These are phyloP conservation scores for Mucor racemosus DNA, from an alignment of 371 early-diverging fungal genomes.

Conservation along the genomic window DNA sequence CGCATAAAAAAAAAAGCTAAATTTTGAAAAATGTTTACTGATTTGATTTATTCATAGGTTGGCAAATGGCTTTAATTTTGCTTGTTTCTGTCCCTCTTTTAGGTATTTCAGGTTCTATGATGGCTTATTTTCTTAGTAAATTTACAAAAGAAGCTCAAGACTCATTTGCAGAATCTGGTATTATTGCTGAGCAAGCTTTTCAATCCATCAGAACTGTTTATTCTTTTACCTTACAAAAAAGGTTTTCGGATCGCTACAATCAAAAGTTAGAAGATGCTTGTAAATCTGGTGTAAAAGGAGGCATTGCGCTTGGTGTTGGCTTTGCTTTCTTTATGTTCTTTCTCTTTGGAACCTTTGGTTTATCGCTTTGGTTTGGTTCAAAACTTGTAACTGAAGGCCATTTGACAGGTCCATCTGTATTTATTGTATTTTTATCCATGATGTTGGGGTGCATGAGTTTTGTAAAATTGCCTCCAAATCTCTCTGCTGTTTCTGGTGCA, in stretches of 20 bases:
- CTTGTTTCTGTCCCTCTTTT: conserved; percentile 69
- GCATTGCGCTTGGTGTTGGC: conserved; percentile 54
- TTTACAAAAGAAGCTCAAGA: conserved; percentile 40
- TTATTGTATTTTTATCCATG: conserved; percentile 72
- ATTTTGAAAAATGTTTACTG: background rate
- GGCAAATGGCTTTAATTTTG: conserved; percentile 54
- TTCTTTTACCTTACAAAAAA: conserved; percentile 79
- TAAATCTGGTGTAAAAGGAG: conserved; percentile 58
- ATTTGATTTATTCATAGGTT: background rate
- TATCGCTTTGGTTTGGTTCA: conserved; percentile 82
- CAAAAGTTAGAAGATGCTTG: conserved; percentile 56
- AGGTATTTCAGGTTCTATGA: conserved; percentile 48
- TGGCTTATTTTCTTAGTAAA: conserved; percentile 71
- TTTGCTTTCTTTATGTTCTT: conserved; percentile 66
- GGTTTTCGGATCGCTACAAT: conserved; percentile 68
- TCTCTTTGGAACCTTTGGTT: conserved; percentile 67
- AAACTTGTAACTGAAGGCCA: conserved; percentile 53
- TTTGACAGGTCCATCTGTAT: conserved; percentile 54
- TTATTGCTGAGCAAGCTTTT: conserved; percentile 69
- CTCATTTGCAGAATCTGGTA: conserved; percentile 46
- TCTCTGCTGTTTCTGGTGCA: conserved; percentile 63
- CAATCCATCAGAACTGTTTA: conserved; percentile 85
- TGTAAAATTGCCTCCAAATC: conserved; percentile 58
- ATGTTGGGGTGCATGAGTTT: conserved; percentile 60
- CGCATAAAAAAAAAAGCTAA: background rate